Percentiles rank a stretch among this genome's conserved stretches.
phyloP scores from a whole-genome alignment of 768 basidiomycete genomes.

The Pisolithus orientalis region DNA sequence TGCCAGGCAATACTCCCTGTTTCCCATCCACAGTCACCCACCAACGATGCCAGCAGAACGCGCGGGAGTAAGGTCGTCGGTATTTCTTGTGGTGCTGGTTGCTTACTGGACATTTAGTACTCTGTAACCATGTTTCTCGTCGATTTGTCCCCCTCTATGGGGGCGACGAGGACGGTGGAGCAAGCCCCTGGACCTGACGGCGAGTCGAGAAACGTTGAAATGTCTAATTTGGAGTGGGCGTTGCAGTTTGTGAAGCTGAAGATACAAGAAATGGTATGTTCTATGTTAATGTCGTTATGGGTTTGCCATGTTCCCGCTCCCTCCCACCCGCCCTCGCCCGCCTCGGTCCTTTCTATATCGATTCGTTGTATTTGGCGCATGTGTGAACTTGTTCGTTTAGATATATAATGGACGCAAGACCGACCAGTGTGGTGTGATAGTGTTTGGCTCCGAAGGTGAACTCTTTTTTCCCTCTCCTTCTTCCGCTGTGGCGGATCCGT shows the following conservation, averaged over 20 bases:
- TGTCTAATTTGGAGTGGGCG: conserved; percentile 75
- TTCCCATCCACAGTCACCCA: background rate
- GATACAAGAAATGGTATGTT: conserved; percentile 79
- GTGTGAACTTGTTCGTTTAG: conserved; percentile 32
- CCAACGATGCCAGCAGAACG: conserved; percentile 43
- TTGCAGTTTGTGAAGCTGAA: conserved; percentile 87
- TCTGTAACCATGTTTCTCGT: conserved; percentile 87
- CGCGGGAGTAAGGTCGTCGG: conserved; percentile 56
- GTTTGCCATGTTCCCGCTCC: background rate
- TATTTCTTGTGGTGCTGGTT: background rate
- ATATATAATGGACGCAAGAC: conserved; percentile 91
- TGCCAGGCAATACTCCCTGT: conserved; percentile 15
- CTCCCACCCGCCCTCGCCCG: too few species aligned
- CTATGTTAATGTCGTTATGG: background rate
- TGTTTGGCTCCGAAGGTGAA: conserved; percentile 77
- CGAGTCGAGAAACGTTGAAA: conserved; percentile 45
- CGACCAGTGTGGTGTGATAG: conserved; percentile 85
- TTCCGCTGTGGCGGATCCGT: too few species aligned
- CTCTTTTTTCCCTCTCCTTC: background rate
- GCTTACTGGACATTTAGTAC: conserved; percentile 37
- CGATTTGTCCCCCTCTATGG: conserved; percentile 87
- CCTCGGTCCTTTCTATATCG: too few species aligned
- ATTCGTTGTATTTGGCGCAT: background rate
- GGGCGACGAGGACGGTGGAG: conserved; percentile 49
- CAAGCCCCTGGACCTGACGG: conserved; percentile 47